phyloP scores from a whole-genome alignment of 176 grass and related monocot species.

The Avena atlantica region DNA sequence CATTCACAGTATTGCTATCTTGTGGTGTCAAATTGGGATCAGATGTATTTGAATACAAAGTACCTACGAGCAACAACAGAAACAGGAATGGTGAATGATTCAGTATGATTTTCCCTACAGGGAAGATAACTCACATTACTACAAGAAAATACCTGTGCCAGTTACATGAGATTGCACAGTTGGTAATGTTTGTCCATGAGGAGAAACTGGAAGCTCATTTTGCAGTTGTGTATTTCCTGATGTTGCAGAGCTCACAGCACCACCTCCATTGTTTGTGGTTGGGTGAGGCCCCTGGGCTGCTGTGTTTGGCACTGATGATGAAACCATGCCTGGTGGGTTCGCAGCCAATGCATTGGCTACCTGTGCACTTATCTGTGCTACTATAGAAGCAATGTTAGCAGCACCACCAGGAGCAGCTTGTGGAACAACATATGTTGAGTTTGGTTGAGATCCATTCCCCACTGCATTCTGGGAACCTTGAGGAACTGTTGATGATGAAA shows the following conservation, averaged over 20 bases:
- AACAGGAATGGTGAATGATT: conserved; percentile 16
- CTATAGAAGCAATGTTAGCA: conserved; percentile 60
- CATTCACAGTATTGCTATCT: conserved; percentile 33
- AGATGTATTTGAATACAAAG: not conserved
- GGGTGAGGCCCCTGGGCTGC: conserved; percentile 47
- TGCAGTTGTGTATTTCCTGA: conserved; percentile 22
- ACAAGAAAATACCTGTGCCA: conserved; percentile 17
- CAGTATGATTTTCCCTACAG: not conserved
- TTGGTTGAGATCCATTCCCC: conserved; percentile 51
- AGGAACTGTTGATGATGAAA: conserved; percentile 29
- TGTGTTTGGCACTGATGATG: conserved; percentile 44
- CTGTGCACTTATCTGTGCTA: conserved; percentile 58
- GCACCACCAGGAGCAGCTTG: conserved; percentile 62
- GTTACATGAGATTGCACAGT: conserved; percentile 31
- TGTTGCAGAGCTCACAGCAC: conserved; percentile 17
- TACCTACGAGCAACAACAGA: conserved; percentile 44
- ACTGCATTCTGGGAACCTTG: conserved; percentile 26
- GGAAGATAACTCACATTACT: not conserved
- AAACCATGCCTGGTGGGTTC: conserved; percentile 40
- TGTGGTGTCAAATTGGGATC: conserved; percentile 35
- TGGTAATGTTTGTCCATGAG: not conserved
- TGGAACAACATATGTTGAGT: conserved; percentile 41
- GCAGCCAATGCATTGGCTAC: conserved; percentile 55
- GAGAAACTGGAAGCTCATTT: conserved; percentile 35
- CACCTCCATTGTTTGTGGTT: conserved; percentile 34